Evolutionary conservation across 805 yeast genomes (phyloP), one percentile per base, ranked within the genome.

Genomic region (Candida qinlingensis): DNA sequence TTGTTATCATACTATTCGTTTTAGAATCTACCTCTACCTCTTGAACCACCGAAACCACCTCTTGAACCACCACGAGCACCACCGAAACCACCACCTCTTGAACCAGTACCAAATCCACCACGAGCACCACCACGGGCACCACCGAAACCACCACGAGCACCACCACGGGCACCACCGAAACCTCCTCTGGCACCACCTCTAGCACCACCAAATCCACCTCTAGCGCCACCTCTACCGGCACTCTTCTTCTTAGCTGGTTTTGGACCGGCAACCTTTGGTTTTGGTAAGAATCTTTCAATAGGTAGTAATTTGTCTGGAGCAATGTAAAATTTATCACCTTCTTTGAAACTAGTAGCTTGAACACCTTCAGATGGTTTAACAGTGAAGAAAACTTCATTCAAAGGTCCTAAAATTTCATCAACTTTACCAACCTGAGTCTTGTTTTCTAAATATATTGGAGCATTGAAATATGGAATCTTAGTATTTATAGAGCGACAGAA

Each of bases 361-460:
- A 94, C 94, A 65, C 99, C 99, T 66, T 94, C 99, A 45, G 87
- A 76, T 49, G 97, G 94, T 73, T 94, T 94, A 60, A 94, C 83
- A 37, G 99, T 94, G 79, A 94, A 94, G 67, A 79, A 92, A n/a
- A 94, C 97, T 72, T 94, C 99, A 67, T 94, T 94, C 66, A 94
- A 73, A 42, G 99, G 98, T 45, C 99, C 99, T 58, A 94, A 78
- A 54, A 94, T 94, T 76, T 94, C 99, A 68, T 94, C 99, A 50
- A 94, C 96, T 70, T 94, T 94, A 62, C 99, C 99, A 42, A 94
- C 83, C 65, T 86, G 94, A 28, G 96, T 85, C 71, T 94, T 94
- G 77, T 94, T 92, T 68, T 94, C 98, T 59, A 94, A 78, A 69
- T 85, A 94, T 61, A 94, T 91, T 66, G 99, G 99, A 29, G 99